Evolutionary conservation across 2,329 filamentous ascomycete genomes (phyloP).

Genomic region (Hymenoscyphus fraxineus): DNA sequence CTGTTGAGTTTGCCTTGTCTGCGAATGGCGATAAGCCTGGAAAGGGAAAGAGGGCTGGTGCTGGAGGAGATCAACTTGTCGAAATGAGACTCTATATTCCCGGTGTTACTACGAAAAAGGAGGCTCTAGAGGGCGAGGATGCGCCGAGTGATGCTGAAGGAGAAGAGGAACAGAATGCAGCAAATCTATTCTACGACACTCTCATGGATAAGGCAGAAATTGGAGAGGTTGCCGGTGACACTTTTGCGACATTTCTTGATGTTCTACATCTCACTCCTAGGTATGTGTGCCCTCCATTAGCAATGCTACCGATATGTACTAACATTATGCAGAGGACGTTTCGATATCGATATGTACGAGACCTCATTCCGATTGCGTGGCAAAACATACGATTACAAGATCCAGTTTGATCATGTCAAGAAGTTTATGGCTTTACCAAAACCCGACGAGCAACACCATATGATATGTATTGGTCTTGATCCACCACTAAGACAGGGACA

Average conservation of each 20-base stretch:
- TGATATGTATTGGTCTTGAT: constrained; percentile 92
- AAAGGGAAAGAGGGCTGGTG: constrained; percentile 84
- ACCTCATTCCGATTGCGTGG: constrained; percentile 93
- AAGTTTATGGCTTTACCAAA: constrained; percentile 99
- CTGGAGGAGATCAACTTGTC: constrained; percentile 86
- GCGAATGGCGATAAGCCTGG: constrained; percentile 68
- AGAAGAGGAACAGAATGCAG: constrained; percentile 88
- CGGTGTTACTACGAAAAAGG: constrained; percentile 77
- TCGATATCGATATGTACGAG: constrained; percentile 99
- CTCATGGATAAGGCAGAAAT: constrained; percentile 99
- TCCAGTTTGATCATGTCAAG: constrained; percentile 95
- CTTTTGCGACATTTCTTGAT: constrained; percentile 94
- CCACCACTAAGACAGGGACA: constrained; percentile 94
- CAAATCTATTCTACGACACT: constrained; percentile 96
- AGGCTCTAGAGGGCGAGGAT: constrained; percentile 59
- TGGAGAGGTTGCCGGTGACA: constrained; percentile 97
- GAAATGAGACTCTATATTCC: constrained; percentile 99
- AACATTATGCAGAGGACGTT: constrained; percentile 71
- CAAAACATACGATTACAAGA: constrained; percentile 99
- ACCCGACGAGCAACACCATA: constrained; percentile 93
- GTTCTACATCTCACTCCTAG: constrained; percentile 94
- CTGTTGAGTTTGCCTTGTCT: constrained; percentile 84
- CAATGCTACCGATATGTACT: constrained; percentile 19
- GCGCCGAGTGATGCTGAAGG: constrained; percentile 56
- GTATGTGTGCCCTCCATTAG: constrained; percentile 42